phyloP scores from a whole-genome alignment of 2,329 filamentous ascomycete species.

The Cadophora sp. region DNA sequence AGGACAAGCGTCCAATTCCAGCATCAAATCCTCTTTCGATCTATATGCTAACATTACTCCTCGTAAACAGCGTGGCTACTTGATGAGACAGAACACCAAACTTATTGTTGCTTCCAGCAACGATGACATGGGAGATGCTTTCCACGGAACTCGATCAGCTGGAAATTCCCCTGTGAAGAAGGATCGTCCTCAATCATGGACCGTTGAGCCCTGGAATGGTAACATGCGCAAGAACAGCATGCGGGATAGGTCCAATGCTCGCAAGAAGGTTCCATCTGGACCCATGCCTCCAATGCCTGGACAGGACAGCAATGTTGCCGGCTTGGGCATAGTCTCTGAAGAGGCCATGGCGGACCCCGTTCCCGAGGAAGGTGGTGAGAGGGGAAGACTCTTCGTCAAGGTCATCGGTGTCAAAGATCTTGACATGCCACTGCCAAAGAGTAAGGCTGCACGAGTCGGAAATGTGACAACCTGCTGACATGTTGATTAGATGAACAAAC shows the following conservation, averaged over 20 bases:
- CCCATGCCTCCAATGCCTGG: constrained; percentile 85
- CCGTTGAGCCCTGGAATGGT: constrained; percentile 95
- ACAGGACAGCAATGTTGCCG: constrained; percentile 76
- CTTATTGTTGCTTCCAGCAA: constrained; percentile 86
- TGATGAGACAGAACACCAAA: constrained; percentile 99
- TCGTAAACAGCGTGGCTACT: constrained; percentile 87
- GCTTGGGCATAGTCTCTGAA: constrained; percentile 71
- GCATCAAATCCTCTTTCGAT: constrained; percentile 22
- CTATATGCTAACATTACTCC: constrained; percentile 67
- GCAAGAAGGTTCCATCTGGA: constrained; percentile 52
- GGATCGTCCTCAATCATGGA: constrained; percentile 88
- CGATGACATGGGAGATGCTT: constrained; percentile 66
- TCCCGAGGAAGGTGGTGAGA: constrained; percentile 81
- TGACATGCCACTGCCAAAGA: constrained; percentile 87
- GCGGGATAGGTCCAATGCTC: constrained; percentile 62
- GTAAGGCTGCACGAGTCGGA: constrained; percentile 60
- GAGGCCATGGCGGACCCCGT: constrained; percentile 55
- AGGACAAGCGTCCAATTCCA: constrained; percentile 55
- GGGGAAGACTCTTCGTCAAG: constrained; percentile 94
- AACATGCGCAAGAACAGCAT: constrained; percentile 72
- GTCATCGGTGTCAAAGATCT: constrained; percentile 98
- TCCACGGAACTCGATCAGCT: constrained; percentile 61
- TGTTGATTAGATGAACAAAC: constrained; percentile 75
- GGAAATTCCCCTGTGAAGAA: constrained; percentile 77
- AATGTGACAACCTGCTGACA: constrained; percentile 38